Evolutionary conservation across 768 basidiomycete genomes (phyloP), one percentile per base, ranked within the genome.

Genomic region (Lenzites betulinus): DNA sequence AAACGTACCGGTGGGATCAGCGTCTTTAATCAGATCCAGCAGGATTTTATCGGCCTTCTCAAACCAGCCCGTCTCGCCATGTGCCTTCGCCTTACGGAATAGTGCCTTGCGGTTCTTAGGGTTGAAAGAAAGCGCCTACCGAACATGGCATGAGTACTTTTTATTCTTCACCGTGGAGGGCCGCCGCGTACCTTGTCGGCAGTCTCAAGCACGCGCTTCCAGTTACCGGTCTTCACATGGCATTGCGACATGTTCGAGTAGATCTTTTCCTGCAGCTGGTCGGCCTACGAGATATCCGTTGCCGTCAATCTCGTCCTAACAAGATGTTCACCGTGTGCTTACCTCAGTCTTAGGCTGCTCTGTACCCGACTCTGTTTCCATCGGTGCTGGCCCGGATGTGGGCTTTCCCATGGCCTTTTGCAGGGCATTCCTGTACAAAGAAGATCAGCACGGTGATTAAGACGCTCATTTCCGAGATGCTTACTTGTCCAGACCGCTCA

Each of bases 171-270:
- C 11, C 11, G 11, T 33, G 30, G 30, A 4, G 30, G 2, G 5
- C 18, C 18, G n/a, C 23, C 15, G 18, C 42, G 39, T 44, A 82
- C 91, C 80, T 93, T 89, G 66, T 93, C 86, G 23, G 92, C 90
- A n/a, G 90, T 87, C 65, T 93, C 90, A 52, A 83, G 70, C 0
- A 87, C 88, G 15, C 92, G 84, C 67, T 85, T 83, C 89, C 89
- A 94, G 69, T 92, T 94, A 48, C 79, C 78, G 51, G 84, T 84
- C 73, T 91, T 92, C 68, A 93, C 75, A 70, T 93, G 90, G 65
- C 90, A 92, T 6, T 90, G 90, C 2, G 87, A 84, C 88, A 91
- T 89, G 58, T 94, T 94, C 3, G 89, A 83, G 63, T 93, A 90
- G 47, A 93, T 84, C 76, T 89, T 93, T 73, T 90, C 90, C 20